Evolutionary conservation across 495 filamentous ascomycete species (phyloP).

Genomic region (Penicillium maclennaniae): DNA sequence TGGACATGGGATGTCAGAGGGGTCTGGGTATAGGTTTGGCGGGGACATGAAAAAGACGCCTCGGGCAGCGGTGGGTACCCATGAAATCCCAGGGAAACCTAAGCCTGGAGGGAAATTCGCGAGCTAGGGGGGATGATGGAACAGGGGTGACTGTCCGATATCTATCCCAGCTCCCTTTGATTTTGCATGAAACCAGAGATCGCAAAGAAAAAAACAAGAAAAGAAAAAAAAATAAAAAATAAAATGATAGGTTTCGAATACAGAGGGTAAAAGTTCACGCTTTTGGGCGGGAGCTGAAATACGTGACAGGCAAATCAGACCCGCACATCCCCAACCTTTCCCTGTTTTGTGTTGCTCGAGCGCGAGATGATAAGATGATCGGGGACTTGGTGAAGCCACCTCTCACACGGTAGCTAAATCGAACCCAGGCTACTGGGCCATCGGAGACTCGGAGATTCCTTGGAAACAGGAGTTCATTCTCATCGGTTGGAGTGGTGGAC

Average conservation of each 20-base stretch:
- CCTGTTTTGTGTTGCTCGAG: constrained; percentile 5
- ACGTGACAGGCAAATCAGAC: constrained; percentile 9
- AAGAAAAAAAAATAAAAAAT: neutral
- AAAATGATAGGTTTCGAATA: neutral
- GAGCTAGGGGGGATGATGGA: neutral
- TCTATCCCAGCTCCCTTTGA: neutral
- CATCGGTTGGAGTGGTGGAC: neutral
- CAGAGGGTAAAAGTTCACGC: neutral
- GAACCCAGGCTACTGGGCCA: constrained; percentile 5
- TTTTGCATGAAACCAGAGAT: neutral
- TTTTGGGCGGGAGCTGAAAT: constrained; percentile 16
- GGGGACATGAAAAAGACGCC: constrained; percentile 7
- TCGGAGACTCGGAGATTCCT: neutral
- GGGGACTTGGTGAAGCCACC: neutral
- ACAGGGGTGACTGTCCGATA: neutral
- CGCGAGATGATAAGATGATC: constrained; percentile 1
- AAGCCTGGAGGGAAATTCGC: neutral
- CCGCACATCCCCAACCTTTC: constrained; percentile 7
- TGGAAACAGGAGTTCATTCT: neutral
- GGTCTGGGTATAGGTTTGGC: constrained; percentile 6
- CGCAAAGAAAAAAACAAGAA: neutral
- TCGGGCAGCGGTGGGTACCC: constrained; percentile 11
- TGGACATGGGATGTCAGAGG: constrained; percentile 17
- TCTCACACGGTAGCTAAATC: neutral
- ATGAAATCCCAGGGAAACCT: neutral